phyloP scores from a whole-genome alignment of 352 stramenopile species.

The Globisporangium carolinianum region DNA sequence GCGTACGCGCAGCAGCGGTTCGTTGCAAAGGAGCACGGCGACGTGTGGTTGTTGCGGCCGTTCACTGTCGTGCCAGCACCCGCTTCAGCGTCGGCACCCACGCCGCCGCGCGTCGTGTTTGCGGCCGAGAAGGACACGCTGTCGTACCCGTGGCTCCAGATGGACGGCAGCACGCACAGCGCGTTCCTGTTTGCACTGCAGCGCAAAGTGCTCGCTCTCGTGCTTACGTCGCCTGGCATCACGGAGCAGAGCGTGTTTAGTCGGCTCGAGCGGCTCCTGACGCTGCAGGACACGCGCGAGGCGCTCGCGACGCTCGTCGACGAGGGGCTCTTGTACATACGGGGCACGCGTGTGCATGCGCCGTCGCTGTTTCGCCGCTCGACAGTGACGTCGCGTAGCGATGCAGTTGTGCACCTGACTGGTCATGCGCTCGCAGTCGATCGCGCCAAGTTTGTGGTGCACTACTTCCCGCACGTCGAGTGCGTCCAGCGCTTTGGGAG shows the following conservation, averaged over 20 bases:
- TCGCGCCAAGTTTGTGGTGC: slow-evolving; percentile 33
- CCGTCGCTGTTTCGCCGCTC: slow-evolving; percentile 23
- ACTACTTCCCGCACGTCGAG: slow-evolving; percentile 76
- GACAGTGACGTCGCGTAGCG: slow-evolving; percentile 4
- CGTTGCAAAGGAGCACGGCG: slow-evolving; percentile 51
- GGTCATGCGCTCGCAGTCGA: slow-evolving; percentile 43
- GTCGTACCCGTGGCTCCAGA: slow-evolving; percentile 78
- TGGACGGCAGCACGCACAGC: slow-evolving; percentile 70
- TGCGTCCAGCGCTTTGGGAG: slow-evolving; percentile 77
- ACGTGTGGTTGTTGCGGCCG: slow-evolving; percentile 60
- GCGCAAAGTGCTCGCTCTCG: slow-evolving; percentile 53
- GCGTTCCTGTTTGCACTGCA: slow-evolving; percentile 73
- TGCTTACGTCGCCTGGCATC: slow-evolving; percentile 52
- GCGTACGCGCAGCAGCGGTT: slow-evolving; percentile 65
- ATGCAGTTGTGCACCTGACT: slow-evolving; percentile 28
- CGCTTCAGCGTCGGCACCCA: slow-evolving; percentile 3
- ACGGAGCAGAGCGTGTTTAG: slow-evolving; percentile 42
- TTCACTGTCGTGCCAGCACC: slow-evolving; percentile 42
- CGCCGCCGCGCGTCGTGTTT: slow-evolving; percentile 38
- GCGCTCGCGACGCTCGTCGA: slow-evolving; percentile 62
- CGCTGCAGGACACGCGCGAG: slow-evolving; percentile 68
- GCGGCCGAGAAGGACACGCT: slow-evolving; percentile 74
- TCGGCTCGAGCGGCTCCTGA: slow-evolving; percentile 55
- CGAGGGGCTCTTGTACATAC: slow-evolving; percentile 61
- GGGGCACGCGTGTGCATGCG: slow-evolving; percentile 17